Conservation (phyloP, 2,329 filamentous ascomycete species). For the Tolypocladium inflatum region DNA sequence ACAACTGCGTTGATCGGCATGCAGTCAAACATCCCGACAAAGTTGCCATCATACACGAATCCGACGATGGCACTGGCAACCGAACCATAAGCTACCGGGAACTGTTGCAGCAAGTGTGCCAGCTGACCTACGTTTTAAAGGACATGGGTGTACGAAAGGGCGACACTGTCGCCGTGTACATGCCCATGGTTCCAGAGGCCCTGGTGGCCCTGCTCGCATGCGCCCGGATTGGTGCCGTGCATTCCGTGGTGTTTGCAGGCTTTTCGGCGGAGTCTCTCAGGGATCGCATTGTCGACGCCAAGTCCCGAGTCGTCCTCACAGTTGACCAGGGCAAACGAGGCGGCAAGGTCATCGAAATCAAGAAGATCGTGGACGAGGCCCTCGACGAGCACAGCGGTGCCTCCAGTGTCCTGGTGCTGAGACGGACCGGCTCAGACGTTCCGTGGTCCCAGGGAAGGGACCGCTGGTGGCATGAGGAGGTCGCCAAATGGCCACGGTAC, state of each 20-base stretch:
- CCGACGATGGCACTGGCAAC: slow-evolving; percentile 79
- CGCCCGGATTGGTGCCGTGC: slow-evolving; percentile 83
- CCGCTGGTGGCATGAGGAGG: slow-evolving; percentile 97
- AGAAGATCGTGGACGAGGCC: slow-evolving; percentile 98
- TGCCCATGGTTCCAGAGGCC: slow-evolving; percentile 98
- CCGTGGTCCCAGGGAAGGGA: slow-evolving; percentile 86
- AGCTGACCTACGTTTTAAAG: slow-evolving; percentile 78
- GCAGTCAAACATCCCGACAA: slow-evolving; percentile 87
- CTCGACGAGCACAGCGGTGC: slow-evolving; percentile 92
- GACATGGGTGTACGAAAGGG: slow-evolving; percentile 95
- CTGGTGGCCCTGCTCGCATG: slow-evolving; percentile 86
- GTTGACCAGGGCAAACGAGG: slow-evolving; percentile 96
- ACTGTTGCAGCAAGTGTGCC: slow-evolving; percentile 84
- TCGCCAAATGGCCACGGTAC: slow-evolving; percentile 92
- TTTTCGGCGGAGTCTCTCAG: slow-evolving; percentile 95
- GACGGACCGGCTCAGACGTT: slow-evolving; percentile 87
- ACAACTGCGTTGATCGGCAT: slow-evolving; percentile 95
- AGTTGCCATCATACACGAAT: slow-evolving; percentile 97
- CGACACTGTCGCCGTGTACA: slow-evolving; percentile 92
- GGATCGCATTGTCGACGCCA: slow-evolving; percentile 84
- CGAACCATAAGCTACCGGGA: slow-evolving; percentile 88
- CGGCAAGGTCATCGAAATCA: slow-evolving; percentile 92
- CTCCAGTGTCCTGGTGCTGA: slow-evolving; percentile 78
- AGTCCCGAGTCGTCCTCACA: slow-evolving; percentile 91
- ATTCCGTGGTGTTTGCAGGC: slow-evolving; percentile 96